Conservation (phyloP, 257 asterid genomes). For the Echium plantagineum region DNA sequence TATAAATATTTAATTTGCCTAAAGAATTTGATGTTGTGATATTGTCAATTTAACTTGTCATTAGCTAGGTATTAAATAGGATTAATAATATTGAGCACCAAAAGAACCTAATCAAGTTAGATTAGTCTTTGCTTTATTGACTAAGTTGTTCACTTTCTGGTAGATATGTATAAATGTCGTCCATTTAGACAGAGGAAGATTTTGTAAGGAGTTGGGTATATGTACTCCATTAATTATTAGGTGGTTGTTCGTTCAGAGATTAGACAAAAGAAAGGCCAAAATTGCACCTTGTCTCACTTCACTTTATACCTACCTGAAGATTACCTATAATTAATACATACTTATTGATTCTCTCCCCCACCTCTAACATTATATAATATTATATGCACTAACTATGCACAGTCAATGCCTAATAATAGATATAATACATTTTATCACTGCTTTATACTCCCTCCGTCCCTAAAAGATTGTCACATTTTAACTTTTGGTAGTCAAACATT, state of each 20-base stretch:
- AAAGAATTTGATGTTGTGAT: no score
- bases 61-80: background rate
- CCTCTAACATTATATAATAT: no score
- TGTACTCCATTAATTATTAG: constrained; percentile 26
- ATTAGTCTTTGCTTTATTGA: background rate
- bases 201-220: background rate
- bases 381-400: no score
- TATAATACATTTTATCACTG: no score
- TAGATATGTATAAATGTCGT: background rate
- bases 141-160: background rate
- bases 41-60: no score
- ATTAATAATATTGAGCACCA: background rate
- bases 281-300: constrained; percentile 26
- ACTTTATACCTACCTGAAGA: constrained; percentile 55
- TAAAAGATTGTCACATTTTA: no score
- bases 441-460: no score
- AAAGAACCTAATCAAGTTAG: no score
- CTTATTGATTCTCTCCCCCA: no score
- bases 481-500: no score
- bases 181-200: background rate
- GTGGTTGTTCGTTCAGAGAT: constrained; percentile 32
- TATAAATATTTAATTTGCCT: no score
- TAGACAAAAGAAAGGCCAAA: constrained; percentile 16
- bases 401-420: no score
- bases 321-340: constrained; percentile 10